Conservation (phyloP, 805 yeast species). For the Suhomyces sp. region DNA sequence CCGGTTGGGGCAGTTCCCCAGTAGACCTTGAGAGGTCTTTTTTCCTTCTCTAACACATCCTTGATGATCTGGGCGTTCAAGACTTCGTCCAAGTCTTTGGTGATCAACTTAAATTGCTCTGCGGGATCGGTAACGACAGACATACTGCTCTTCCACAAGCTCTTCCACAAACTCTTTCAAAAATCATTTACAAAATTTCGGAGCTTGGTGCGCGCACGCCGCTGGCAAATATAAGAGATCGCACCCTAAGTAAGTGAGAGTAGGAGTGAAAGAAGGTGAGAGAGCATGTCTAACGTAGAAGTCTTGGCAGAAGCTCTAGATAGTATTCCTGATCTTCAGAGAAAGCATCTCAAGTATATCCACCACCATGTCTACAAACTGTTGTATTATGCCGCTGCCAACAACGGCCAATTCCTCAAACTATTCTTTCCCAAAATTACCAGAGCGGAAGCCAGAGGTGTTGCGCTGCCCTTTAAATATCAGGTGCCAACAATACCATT, state of each 20-base stretch:
- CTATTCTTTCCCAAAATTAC: constrained; percentile 11
- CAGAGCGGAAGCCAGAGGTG: neutral
- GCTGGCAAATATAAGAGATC: neutral
- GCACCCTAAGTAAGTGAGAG: neutral
- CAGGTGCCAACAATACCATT: neutral
- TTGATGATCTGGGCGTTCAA: constrained; percentile 85
- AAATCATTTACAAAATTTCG: neutral
- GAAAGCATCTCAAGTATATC: neutral
- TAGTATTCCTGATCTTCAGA: neutral
- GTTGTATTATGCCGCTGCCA: constrained; percentile 26
- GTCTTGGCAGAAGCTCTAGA: neutral
- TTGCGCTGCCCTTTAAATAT: neutral
- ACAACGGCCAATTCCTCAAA: constrained; percentile 11
- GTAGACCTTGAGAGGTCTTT: constrained; percentile 81
- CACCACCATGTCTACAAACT: constrained; percentile 18
- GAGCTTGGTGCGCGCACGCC: neutral
- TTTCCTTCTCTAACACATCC: constrained; percentile 73
- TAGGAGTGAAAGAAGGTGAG: neutral
- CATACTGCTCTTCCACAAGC: constrained; percentile 10
- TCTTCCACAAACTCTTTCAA: too few relatives aligned
- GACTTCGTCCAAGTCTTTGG: constrained; percentile 87
- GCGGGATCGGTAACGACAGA: constrained; percentile 45
- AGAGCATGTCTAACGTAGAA: neutral
- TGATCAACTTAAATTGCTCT: constrained; percentile 70
- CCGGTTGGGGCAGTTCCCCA: constrained; percentile 99